Conservation (phyloP, 106 monocot genomes). For the Chionographis japonica region DNA sequence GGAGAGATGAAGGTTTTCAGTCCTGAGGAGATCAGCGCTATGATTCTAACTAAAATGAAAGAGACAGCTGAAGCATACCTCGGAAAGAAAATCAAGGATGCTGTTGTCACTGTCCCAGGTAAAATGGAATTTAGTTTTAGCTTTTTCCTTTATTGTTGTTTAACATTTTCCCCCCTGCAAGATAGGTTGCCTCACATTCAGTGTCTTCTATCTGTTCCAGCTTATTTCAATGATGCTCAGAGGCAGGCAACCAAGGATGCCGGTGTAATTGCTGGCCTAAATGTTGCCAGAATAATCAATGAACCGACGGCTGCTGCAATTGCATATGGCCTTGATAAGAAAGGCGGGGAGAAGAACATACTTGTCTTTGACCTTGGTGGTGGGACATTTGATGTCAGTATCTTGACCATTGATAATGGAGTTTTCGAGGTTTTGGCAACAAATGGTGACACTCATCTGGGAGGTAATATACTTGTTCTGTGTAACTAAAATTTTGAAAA, state of each 20-base stretch:
- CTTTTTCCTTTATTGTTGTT: not conserved
- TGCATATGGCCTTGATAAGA: constrained; percentile 30
- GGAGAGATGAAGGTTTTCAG: constrained; percentile 31
- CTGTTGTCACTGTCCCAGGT: constrained; percentile 36
- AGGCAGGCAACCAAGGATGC: constrained; percentile 39
- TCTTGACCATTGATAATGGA: not conserved
- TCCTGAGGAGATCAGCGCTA: constrained; percentile 40
- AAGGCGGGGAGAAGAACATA: constrained; percentile 19
- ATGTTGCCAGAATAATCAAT: constrained; percentile 34
- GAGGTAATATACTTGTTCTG: constrained; percentile 8
- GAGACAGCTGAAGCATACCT: constrained; percentile 34
- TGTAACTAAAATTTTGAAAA: too few species aligned
- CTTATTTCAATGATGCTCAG: constrained; percentile 37
- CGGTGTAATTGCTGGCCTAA: constrained; percentile 24
- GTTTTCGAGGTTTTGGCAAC: constrained; percentile 31
- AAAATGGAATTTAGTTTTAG: not conserved
- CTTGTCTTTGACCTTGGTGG: too few species aligned
- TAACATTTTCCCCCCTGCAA: too few species aligned
- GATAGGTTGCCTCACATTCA: not conserved
- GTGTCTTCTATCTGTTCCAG: constrained; percentile 7
- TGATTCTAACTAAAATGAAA: constrained; percentile 33
- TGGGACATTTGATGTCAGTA: too few species aligned
- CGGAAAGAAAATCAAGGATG: constrained; percentile 31
- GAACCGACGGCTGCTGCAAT: constrained; percentile 39
- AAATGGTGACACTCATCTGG: constrained; percentile 32